Base-by-base conservation (phyloP, 2,329 filamentous ascomycete genomes). In the Monascus ruber region DNA sequence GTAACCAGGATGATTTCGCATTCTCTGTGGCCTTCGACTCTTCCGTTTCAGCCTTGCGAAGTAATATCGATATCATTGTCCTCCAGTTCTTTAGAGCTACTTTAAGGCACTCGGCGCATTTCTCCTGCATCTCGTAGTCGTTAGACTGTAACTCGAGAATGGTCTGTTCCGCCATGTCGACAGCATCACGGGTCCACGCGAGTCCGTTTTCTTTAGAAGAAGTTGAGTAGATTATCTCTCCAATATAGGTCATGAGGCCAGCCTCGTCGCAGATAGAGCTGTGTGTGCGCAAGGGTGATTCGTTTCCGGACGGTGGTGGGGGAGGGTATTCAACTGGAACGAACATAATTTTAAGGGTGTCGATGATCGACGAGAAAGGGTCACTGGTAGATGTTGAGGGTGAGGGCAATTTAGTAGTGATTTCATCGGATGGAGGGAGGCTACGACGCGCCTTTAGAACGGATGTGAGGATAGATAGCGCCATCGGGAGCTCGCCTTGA, bases 101-200 rank as follows among this genome's bases (percentile, higher is more conserved):
- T 42, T 76, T 69, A 5, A 94, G 72, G 54, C 89, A 95, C 48
- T 89, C 74, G 28, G 75, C 75, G 56, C 88, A 94, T 31, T 76
- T 78, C 45, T 74, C 72, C 48, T 68, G 71, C 4, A 71, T 69
- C 5, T 57, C 60, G 10, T 40, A 39, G 37, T 56, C 50, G 4
- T 58, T 48, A 39, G 51, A 42, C 45, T 54, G 47, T 47, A 63
- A 43, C 46, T 65, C 49, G 38, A 55, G 51, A 6, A 63, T 62
- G 51, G 78, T 79, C 44, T 79, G 72, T 61, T 88, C 87, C 2
- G 87, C 83, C 1, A 83, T 66, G 48, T 88, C 82, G 27, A 94
- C 85, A 25, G 83, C 87, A 46, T 94, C 85, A 40, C 86, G 77
- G 1, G 89, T 94, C 89, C 89, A 96, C 5, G 79, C 79, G 2